These are phyloP conservation scores for Thelonectria blattea DNA, from an alignment of 2,329 filamentous ascomycete species.

Conservation along the genomic window DNA sequence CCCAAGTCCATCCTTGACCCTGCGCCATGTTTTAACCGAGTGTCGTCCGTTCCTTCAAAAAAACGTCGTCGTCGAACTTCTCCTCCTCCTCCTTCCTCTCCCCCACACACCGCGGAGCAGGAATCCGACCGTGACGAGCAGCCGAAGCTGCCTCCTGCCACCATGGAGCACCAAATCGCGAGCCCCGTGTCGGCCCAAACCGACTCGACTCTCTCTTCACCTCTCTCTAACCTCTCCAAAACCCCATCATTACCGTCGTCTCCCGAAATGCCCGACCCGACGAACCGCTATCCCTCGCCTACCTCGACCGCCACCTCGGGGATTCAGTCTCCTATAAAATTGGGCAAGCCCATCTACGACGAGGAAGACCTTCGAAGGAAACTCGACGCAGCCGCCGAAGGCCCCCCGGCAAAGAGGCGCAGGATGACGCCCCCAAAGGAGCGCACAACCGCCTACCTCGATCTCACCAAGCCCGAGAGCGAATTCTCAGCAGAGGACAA, in stretches of 20 bases:
- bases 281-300: slow-evolving; percentile 60
- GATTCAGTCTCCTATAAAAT: slow-evolving; percentile 58
- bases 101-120: slow-evolving; percentile 12
- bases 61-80: slow-evolving; percentile 1
- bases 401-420: slow-evolving; percentile 77
- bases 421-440: slow-evolving; percentile 66
- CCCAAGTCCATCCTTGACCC: slow-evolving; percentile 1
- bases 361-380: slow-evolving; percentile 41
- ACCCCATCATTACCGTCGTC: slow-evolving; percentile 59
- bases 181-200: slow-evolving; percentile 43
- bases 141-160: slow-evolving; percentile 6
- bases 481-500: slow-evolving; percentile 53
- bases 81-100: slow-evolving; percentile 22
- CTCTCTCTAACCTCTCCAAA: slow-evolving; percentile 59
- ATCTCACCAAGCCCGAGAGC: slow-evolving; percentile 64
- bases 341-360: slow-evolving; percentile 46
- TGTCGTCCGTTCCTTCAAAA: slow-evolving; percentile 9
- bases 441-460: slow-evolving; percentile 81
- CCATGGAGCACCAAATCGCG: slow-evolving; percentile 36
- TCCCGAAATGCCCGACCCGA: slow-evolving; percentile 48
- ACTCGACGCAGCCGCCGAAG: slow-evolving; percentile 51
- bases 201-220: slow-evolving; percentile 55
- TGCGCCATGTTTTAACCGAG: slow-evolving; percentile 22
- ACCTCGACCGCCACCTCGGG: slow-evolving; percentile 54
- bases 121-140: slow-evolving; percentile 3